A percentile compares a stretch with the other conserved stretches of the same genome.
Evolutionary conservation across 768 basidiomycete genomes (phyloP).

Genomic region (Tephrocybe sp.): DNA sequence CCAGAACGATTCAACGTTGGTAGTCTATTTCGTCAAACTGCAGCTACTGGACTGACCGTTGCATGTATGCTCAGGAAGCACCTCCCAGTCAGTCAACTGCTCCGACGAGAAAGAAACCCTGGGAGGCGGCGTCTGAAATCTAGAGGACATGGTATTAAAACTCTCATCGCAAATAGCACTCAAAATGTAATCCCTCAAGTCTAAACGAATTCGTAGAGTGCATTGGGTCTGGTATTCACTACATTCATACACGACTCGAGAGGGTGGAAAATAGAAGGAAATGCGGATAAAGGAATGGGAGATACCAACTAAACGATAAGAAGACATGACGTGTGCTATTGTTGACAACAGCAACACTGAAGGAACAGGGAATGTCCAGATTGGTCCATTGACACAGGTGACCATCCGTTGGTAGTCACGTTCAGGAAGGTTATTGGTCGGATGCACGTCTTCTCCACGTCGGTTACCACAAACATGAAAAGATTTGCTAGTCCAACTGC

Average conservation of each 20-base stretch:
- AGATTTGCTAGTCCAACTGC: neutral
- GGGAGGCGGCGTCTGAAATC: slow-evolving; percentile 43
- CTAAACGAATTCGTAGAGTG: too few relatives aligned
- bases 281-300: neutral
- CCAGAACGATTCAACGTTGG: slow-evolving; percentile 67
- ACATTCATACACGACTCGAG: neutral
- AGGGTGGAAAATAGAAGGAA: neutral
- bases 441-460: neutral
- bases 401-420: slow-evolving; percentile 3
- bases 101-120: slow-evolving; percentile 60
- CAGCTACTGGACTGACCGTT: neutral
- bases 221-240: too few relatives aligned
- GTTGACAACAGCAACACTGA: slow-evolving; percentile 9
- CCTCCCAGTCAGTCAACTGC: slow-evolving; percentile 57
- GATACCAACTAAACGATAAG: slow-evolving; percentile 4
- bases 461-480: neutral
- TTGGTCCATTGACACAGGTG: slow-evolving; percentile 5
- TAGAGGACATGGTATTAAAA: too few relatives aligned
- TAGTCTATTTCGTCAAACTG: slow-evolving; percentile 10
- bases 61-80: slow-evolving; percentile 39
- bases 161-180: too few relatives aligned
- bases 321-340: slow-evolving; percentile 2
- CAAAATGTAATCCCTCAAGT: too few relatives aligned
- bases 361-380: slow-evolving; percentile 8
- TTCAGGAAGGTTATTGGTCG: neutral